Evolutionary conservation across 805 yeast genomes (phyloP).

Genomic region (Metschnikowia bowlesiae): DNA sequence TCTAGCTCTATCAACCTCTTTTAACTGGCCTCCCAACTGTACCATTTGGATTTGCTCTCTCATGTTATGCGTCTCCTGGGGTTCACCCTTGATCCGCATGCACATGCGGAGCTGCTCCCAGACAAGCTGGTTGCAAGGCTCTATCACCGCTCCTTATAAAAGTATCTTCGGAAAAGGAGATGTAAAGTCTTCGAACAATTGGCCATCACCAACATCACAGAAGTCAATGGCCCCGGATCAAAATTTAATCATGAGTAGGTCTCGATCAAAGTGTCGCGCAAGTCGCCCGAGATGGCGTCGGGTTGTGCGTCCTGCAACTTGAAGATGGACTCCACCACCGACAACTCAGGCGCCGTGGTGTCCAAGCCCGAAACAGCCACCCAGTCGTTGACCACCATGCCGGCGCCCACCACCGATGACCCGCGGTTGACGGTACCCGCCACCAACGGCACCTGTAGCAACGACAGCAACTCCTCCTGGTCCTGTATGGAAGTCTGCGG

Average conservation of each 20-base stretch:
- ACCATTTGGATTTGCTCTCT: too few relatives aligned
- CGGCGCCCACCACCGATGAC: slow-evolving; percentile 96
- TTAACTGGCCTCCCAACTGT: too few relatives aligned
- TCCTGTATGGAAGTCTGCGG: slow-evolving; percentile 97
- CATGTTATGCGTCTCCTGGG: too few relatives aligned
- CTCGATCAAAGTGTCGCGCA: slow-evolving; percentile 89
- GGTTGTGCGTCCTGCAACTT: slow-evolving; percentile 89
- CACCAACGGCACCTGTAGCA: slow-evolving; percentile 94
- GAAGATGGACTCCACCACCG: slow-evolving; percentile 95
- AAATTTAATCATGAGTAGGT: slow-evolving; percentile 59
- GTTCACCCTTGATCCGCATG: too few relatives aligned
- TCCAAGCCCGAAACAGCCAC: slow-evolving; percentile 94
- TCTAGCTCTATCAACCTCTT: too few relatives aligned
- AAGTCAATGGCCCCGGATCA: neutral
- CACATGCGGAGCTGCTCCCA: too few relatives aligned
- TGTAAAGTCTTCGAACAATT: too few relatives aligned
- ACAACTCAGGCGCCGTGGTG: slow-evolving; percentile 97
- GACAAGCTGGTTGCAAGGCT: too few relatives aligned
- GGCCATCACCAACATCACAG: too few relatives aligned
- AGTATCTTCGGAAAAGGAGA: too few relatives aligned
- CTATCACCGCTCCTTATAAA: too few relatives aligned
- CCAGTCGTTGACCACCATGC: slow-evolving; percentile 98
- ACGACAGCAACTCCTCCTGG: slow-evolving; percentile 94
- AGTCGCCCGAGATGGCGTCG: slow-evolving; percentile 74
- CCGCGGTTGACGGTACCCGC: slow-evolving; percentile 99